Conservation (phyloP, 2,329 filamentous ascomycete genomes). For the Fusarium nelsonii region DNA sequence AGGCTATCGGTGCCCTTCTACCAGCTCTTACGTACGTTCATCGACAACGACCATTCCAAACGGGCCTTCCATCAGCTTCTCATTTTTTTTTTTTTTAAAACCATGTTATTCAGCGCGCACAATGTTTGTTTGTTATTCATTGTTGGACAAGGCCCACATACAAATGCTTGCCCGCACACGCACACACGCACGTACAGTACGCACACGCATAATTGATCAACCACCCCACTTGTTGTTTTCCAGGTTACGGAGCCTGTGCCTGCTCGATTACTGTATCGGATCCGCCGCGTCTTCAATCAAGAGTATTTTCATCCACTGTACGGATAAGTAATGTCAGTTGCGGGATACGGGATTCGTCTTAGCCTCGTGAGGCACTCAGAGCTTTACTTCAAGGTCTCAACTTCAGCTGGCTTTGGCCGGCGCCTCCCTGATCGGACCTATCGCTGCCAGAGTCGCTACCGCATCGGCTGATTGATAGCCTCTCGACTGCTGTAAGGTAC, state of each 20-base stretch:
- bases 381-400: constrained; percentile 6
- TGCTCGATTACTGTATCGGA: constrained; percentile 17
- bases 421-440: constrained; percentile 36
- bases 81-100: constrained; percentile 1
- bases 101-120: constrained; percentile 9
- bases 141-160: constrained; percentile 22
- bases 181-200: neutral
- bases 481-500: constrained; percentile 43
- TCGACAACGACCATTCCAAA: constrained; percentile 5
- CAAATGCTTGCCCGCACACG: constrained; percentile 6
- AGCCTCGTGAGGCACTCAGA: constrained; percentile 4
- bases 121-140: constrained; percentile 24
- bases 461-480: constrained; percentile 33
- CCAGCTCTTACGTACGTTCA: constrained; percentile 28
- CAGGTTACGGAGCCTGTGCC: constrained; percentile 4
- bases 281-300: constrained; percentile 20
- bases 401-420: constrained; percentile 31
- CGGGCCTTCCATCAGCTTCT: constrained; percentile 35
- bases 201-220: constrained; percentile 28
- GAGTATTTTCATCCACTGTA: neutral
- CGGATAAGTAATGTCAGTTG: neutral
- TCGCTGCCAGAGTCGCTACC: constrained; percentile 26
- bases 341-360: constrained; percentile 9
- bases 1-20: constrained; percentile 28
- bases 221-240: constrained; percentile 20